Conservation (phyloP, 2,329 filamentous ascomycete species). For the Diaporthe sp. region DNA sequence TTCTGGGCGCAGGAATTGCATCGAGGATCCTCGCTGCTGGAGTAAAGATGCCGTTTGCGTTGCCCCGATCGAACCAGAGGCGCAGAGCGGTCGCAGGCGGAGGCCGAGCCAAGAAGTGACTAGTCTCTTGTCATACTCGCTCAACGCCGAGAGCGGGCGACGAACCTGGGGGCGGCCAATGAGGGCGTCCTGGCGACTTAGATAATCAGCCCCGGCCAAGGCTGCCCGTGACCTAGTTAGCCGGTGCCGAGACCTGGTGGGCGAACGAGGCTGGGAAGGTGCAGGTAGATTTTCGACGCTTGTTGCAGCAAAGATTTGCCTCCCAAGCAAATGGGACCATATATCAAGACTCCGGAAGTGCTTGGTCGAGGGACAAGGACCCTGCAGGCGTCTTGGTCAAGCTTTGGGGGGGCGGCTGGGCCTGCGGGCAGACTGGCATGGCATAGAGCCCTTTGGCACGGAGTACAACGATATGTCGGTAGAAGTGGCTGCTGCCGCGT, state of each 20-base stretch:
- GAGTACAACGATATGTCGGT: conserved; percentile 17
- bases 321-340: neutral
- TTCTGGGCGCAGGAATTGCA: conserved; percentile 21
- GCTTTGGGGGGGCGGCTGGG: neutral
- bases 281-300: conserved; percentile 1
- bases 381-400: conserved; percentile 15
- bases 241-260: conserved; percentile 13
- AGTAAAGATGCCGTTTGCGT: conserved; percentile 22
- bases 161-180: conserved; percentile 10
- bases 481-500: conserved; percentile 9
- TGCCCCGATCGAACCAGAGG: conserved; percentile 20
- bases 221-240: conserved; percentile 12
- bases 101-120: conserved; percentile 24
- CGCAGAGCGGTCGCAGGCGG: conserved; percentile 17
- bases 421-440: neutral
- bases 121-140: conserved; percentile 21
- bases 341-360: conserved; percentile 12
- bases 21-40: conserved; percentile 17
- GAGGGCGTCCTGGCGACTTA: neutral
- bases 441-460: neutral
- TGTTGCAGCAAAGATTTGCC: conserved; percentile 2
- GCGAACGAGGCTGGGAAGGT: conserved; percentile 7
- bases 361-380: conserved; percentile 5
- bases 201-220: neutral
- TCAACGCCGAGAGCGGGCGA: conserved; percentile 22